phyloP scores from a whole-genome alignment of 2,329 filamentous ascomycete genomes.

The Nemania bipapillata region DNA sequence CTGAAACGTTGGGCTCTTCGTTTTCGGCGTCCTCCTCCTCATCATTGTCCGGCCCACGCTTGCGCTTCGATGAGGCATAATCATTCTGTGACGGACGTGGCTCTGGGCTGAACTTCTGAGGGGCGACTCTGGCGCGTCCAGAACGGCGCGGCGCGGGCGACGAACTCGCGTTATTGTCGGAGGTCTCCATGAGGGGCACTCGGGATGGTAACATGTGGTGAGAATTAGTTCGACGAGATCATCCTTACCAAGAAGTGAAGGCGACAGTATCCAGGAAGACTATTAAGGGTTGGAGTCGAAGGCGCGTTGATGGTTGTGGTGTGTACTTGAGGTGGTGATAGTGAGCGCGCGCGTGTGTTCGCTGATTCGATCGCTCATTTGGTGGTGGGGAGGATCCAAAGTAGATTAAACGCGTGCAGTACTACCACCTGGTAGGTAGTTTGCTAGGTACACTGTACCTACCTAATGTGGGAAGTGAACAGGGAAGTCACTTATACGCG shows the following conservation, averaged over 20 bases:
- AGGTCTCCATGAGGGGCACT: conserved; percentile 63
- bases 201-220: conserved; percentile 56
- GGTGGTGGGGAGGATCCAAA: conserved; percentile 38
- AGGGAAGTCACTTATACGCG: no score
- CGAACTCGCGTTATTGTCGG: conserved; percentile 66
- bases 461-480: no score
- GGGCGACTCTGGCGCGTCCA: conserved; percentile 72
- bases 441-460: no score
- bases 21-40: conserved; percentile 52
- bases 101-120: conserved; percentile 69
- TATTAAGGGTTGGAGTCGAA: conserved; percentile 28
- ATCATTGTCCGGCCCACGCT: conserved; percentile 55
- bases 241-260: conserved; percentile 36
- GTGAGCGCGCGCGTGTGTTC: conserved; percentile 27
- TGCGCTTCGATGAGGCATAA: conserved; percentile 65
- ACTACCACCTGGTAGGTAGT: not conserved
- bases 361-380: conserved; percentile 19
- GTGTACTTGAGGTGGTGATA: not conserved
- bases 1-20: conserved; percentile 60
- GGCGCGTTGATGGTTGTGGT: conserved; percentile 34
- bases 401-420: conserved; percentile 31
- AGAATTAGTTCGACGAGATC: conserved; percentile 46
- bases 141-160: conserved; percentile 70
- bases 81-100: conserved; percentile 50
- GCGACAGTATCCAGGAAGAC: conserved; percentile 24